Evolutionary conservation across 2,329 filamentous ascomycete species (phyloP), one percentile per base, ranked within the genome.

Genomic region (Fusarium vanettenii): DNA sequence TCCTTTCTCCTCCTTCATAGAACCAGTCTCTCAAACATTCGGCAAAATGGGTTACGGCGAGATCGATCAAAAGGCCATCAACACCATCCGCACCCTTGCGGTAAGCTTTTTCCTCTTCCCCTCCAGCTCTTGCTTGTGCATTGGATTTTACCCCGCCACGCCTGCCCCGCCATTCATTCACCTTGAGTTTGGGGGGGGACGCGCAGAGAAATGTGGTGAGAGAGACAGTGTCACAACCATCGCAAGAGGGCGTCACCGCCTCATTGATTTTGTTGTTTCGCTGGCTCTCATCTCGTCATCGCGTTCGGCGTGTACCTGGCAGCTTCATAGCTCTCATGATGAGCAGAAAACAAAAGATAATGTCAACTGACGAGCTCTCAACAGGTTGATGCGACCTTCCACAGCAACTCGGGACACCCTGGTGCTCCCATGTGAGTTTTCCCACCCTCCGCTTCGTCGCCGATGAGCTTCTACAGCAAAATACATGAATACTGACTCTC

Each of bases 391-490:
- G 97, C 96, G 85, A 98, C 95, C 82, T 92, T 92, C 86, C 90
- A 93, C 85, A 95, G 96, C 85, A 98, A 98, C 91, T 98, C 96
- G 77, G 97, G 97, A 84, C 97, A 99, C 89, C 97, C 97, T 82
- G 97, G 97, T 90, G 97, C 97, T 85, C 97, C 97, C 82, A 99
- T 99, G 97, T 90, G 83, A 87, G 89, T 86, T 67, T 59, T 63
- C 62, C 64, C 55, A 41, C 56, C 43, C 25, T 61, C 18, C 52
- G 59, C 66, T 48, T 33, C 60, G 22, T 70, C 63, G 61, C 45
- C 69, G 43, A 76, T 66, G 67, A 76, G 68, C 52, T 60, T 35
- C 37, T 11, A 63, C 31, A 35, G 37, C 52, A 66, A 67, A 57
- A 55, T 61, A 66, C 57, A 61, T 48, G 33, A 33, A 55, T 74